These are phyloP conservation scores for Fragaria iinumae DNA, from an alignment of 306 rosid genomes.

Conservation along the genomic window DNA sequence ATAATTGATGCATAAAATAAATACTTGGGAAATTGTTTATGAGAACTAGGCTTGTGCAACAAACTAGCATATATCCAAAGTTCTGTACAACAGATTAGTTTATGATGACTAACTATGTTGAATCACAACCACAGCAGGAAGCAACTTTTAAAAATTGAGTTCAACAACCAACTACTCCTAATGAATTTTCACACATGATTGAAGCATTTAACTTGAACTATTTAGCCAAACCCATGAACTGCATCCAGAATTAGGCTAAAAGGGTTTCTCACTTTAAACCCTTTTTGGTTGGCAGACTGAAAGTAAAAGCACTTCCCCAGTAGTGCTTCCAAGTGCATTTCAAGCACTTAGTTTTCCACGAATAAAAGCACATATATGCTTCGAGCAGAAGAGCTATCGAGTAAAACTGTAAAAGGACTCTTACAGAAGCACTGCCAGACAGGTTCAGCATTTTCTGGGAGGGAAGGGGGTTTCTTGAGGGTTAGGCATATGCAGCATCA, in stretches of 20 bases:
- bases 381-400: neutral
- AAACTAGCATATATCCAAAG: constrained; percentile 3
- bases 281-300: neutral
- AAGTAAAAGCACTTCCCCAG: neutral
- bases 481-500: constrained; percentile 1
- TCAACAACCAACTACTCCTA: neutral
- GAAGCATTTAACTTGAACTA: neutral
- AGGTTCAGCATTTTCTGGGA: neutral
- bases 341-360: neutral
- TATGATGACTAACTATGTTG: constrained; percentile 5
- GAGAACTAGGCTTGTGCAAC: constrained; percentile 5
- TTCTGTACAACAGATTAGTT: neutral
- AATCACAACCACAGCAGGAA: neutral
- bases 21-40: neutral
- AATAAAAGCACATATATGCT: neutral
- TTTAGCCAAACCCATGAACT: constrained; percentile 7
- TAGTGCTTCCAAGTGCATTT: constrained; percentile 6
- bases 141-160: neutral
- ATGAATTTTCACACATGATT: neutral
- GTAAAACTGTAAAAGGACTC: neutral
- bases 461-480: neutral
- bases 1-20: constrained; percentile 14
- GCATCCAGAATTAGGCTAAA: neutral
- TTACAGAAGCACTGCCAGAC: neutral
- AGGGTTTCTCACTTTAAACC: neutral